Percentiles rank a stretch among this genome's conserved stretches.
Evolutionary conservation across 2,329 filamentous ascomycete species (phyloP).

Genomic region (Monilinia fructigena): DNA sequence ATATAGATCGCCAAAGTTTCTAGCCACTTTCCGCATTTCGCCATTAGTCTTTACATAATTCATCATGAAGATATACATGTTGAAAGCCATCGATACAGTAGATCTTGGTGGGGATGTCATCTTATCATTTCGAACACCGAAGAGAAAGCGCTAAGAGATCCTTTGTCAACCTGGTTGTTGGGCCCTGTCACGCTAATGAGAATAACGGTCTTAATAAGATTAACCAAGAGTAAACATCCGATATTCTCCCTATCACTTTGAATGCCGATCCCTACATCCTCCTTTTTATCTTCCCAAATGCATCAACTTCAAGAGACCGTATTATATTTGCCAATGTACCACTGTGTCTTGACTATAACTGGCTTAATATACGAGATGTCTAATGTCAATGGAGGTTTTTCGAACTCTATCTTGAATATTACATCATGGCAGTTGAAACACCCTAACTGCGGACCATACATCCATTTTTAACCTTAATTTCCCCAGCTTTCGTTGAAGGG

Average conservation of each 20-base stretch:
- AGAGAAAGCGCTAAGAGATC: neutral
- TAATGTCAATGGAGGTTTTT: neutral
- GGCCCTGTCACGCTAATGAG: too few species aligned
- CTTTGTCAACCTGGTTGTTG: neutral
- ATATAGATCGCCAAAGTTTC: neutral
- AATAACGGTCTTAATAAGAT: neutral
- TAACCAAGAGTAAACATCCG: neutral
- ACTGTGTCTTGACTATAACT: neutral
- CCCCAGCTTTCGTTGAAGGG: neutral
- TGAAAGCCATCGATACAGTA: neutral
- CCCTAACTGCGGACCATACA: neutral
- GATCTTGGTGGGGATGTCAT: constrained; percentile 2
- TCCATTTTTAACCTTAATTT: too few species aligned
- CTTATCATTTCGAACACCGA: constrained; percentile 12
- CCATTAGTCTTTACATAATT: constrained; percentile 6
- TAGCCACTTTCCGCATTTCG: neutral
- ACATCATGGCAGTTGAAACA: neutral
- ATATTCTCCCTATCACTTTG: constrained; percentile 17
- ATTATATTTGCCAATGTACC: neutral
- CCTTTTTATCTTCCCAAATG: constrained; percentile 10
- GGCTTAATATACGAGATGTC: neutral
- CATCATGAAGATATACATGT: neutral
- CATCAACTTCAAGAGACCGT: neutral
- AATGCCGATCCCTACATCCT: constrained; percentile 3
- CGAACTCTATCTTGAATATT: neutral